Conservation (phyloP, 306 rosid species). For the Rubus idaeus region DNA sequence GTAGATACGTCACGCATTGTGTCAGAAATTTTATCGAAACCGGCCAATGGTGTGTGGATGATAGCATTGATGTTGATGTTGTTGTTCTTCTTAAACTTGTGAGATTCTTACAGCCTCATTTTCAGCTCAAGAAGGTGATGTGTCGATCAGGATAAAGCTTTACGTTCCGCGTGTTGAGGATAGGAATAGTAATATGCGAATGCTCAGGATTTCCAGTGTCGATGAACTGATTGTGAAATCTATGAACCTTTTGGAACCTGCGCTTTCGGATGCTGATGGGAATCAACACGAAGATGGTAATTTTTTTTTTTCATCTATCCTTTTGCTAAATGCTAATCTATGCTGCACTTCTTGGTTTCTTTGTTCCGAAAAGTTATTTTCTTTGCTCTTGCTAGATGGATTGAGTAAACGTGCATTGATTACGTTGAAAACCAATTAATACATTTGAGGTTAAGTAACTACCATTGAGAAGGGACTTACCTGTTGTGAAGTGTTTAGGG, state of each 20-base stretch:
- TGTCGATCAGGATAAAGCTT: slow-evolving; percentile 46
- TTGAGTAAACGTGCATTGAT: not conserved
- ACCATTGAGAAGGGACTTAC: not conserved
- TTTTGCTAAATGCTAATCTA: too few relatives aligned
- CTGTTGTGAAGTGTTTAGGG: not conserved
- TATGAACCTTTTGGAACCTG: slow-evolving; percentile 80
- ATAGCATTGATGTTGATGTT: not conserved
- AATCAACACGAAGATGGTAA: slow-evolving; percentile 85
- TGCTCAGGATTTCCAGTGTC: slow-evolving; percentile 68
- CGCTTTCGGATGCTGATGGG: slow-evolving; percentile 66
- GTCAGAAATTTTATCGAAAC: slow-evolving; percentile 48
- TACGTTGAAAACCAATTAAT: not conserved
- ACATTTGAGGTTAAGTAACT: not conserved
- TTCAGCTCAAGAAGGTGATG: slow-evolving; percentile 28
- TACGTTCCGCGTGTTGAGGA: slow-evolving; percentile 93
- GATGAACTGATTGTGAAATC: slow-evolving; percentile 86
- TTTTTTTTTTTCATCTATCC: not conserved
- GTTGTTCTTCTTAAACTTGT: not conserved
- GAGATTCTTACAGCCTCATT: not conserved
- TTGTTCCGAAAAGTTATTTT: not conserved
- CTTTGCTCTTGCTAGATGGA: not conserved
- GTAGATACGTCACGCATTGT: slow-evolving; percentile 70
- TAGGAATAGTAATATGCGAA: slow-evolving; percentile 79
- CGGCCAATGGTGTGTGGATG: slow-evolving; percentile 30
- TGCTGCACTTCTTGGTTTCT: not conserved